Base-by-base conservation (phyloP, 345 rosid species). In the Xanthoceras sorbifolium region DNA sequence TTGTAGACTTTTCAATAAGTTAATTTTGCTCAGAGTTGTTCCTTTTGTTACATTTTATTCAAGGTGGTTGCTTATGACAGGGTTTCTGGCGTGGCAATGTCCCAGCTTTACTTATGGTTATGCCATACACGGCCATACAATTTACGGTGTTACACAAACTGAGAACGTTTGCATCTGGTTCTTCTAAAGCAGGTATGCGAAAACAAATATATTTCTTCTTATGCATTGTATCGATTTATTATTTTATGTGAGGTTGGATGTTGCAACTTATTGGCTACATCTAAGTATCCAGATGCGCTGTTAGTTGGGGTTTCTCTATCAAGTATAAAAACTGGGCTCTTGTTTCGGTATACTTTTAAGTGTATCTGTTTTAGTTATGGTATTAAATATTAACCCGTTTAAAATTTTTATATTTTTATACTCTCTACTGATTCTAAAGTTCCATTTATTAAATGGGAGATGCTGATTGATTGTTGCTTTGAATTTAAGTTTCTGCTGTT, bases 51-150 rank as follows among this genome's bases (percentile, higher is more conserved):
- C 25, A 18, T 15, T 74, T 69, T 60, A 71, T 64, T 73, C 65
- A 76, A 73, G 69, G 36, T 67, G 60, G 54, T 57, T 77, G n/a
- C 60, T 82, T 84, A 61, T 76, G 46, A 80, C 84, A 96, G 99
- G 99, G 99, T 6, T 96, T 96, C 83, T 96, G 98, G 99, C 98
- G 98, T 73, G 99, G 99, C 32, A 96, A 93, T 85, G 97, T 91
- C 81, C 99, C 99, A 8, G 99, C 99, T 74, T 86, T 96, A 76
- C 97, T 96, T 38, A 93, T 96, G 98, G 97, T 89, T 77, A 88
- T 96, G 94, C 98, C 99, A n/a, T 96, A 93, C 65, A 85, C 97
- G 67, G 90, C 99, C 71, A 93, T 96, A 84, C 99, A 96, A 79
- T 96, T 96, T 88, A 76, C 91, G 14, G 94, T 96, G 2, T 72